Evolutionary conservation across 306 rosid genomes (phyloP), one percentile per base, ranked within the genome.

Genomic region (Pueraria montana): DNA sequence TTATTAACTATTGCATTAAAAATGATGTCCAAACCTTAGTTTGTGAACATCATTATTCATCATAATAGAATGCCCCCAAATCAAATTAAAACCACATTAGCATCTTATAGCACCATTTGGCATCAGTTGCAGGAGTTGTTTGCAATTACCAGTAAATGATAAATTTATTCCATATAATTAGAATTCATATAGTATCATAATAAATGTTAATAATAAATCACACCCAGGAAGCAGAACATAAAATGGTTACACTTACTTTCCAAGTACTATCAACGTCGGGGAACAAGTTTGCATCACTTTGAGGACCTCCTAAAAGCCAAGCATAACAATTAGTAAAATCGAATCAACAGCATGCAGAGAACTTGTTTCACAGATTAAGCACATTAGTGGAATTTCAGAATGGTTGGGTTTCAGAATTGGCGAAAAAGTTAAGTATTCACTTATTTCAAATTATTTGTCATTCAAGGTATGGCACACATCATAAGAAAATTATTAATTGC

Each of bases 211-310:
- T 11, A 52, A 64, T 53, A 50, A 56, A 59, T 56, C 59, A 17
- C 24, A n/a, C 17, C 23, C 45, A 75, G 63, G 71, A 78, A 72
- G 38, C 23, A 70, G 52, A 64, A 48, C 40, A 63, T 69, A 82
- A 61, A 83, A 84, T n/a, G 48, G 82, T 72, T 64, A 26, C 24
- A 88, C 98, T 26, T 91, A 96, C 99, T 83, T 91, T 91, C 99
- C 99, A 96, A 80, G 97, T 72, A 82, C 99, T 96, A 74, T 92
- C 91, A 1, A 96, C 98, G 4, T 84, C 86, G 17, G 98, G 99
- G 80, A 96, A 96, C 83, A 96, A 52, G 77, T 78, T 85, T 43
- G 90, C 81, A 77, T 92, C 97, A 64, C 84, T 73, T 81, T 90
- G 98, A 81, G 88, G 11, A 38, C 93, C 93, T 81, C 99, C 99